Base-by-base conservation (phyloP, 306 rosid genomes). In the Prunus campanulata region DNA sequence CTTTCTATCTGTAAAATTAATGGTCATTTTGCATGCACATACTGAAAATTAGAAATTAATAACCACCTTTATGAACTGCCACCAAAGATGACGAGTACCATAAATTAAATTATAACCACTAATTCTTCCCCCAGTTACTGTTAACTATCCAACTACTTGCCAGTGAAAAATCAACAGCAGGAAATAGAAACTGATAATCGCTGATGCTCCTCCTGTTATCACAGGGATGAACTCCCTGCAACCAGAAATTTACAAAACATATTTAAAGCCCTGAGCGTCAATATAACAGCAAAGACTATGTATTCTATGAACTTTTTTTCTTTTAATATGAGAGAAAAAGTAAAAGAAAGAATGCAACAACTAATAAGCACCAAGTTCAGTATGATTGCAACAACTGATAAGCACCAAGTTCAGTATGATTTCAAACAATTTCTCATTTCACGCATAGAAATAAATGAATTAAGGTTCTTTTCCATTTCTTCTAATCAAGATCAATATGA, bases 1-100 rank as follows among this genome's bases (percentile, higher is more conserved):
- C 86, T 89, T 78, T 90, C 96, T 83, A 93, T 82, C 97, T 93
- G 92, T 79, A 77, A 85, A 74, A 80, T 32, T 76, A 20, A 47
- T 63, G 66, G 18, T 46, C 55, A 70, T 81, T 70, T 69, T 70
- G 67, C 30, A 78, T 42, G 72, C 74, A 76, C 72, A 65, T 57
- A 85, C 63, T 77, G 69, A 74, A 56, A 72, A 25, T 15, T 6
- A 15, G 15, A 60, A 59, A 22, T 13, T 66, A 76, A 66, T n/a
- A 22, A 73, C 83, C 3, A 24, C 74, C 49, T 24, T 42, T 69
- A 61, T 51, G 49, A 72, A 68, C 55, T 29, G 76, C 84, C 67
- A 48, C 72, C 71, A 70, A 85, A 78, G 71, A 73, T 71, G 24
- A 75, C 64, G 66, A 74, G 60, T 47, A 78, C 77, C 84, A 75